Conservation (phyloP, 108 stramenopile genomes). For the Stephanodiscus minutulus region DNA sequence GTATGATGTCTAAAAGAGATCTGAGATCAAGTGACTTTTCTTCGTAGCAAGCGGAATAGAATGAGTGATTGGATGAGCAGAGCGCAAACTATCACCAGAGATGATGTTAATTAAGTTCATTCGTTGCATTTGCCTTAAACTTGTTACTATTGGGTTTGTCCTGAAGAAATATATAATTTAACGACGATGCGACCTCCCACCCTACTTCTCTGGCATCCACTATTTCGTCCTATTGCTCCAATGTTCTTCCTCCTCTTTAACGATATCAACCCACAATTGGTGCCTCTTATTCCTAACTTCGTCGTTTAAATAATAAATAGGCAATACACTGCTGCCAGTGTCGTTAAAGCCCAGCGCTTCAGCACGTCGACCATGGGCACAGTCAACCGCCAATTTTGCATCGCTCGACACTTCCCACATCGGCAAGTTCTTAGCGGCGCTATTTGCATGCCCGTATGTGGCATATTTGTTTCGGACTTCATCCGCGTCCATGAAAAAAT, state of each 20-base stretch:
- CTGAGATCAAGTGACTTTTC: background rate
- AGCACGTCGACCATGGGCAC: background rate
- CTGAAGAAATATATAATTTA: background rate
- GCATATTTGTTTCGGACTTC: constrained; percentile 37
- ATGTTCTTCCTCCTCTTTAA: background rate
- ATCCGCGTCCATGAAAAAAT: constrained; percentile 40
- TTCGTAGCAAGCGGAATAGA: background rate
- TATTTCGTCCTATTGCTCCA: background rate
- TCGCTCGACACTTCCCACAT: background rate
- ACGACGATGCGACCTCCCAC: background rate
- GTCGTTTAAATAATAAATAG: constrained; percentile 6
- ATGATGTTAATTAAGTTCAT: background rate
- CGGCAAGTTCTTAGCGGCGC: constrained; percentile 10
- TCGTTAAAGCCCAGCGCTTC: background rate
- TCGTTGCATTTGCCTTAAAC: background rate
- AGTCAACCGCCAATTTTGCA: background rate
- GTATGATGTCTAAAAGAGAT: too few relatives aligned
- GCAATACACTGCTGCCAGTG: background rate
- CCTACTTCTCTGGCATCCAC: background rate
- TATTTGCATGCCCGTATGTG: constrained; percentile 48
- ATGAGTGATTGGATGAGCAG: background rate
- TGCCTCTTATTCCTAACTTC: background rate
- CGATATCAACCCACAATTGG: background rate
- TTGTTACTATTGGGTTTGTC: too few relatives aligned
- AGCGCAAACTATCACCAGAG: background rate